These are phyloP conservation scores for Boletellus deceptivus DNA, from an alignment of 1,284 basidiomycete species.

Conservation along the genomic window DNA sequence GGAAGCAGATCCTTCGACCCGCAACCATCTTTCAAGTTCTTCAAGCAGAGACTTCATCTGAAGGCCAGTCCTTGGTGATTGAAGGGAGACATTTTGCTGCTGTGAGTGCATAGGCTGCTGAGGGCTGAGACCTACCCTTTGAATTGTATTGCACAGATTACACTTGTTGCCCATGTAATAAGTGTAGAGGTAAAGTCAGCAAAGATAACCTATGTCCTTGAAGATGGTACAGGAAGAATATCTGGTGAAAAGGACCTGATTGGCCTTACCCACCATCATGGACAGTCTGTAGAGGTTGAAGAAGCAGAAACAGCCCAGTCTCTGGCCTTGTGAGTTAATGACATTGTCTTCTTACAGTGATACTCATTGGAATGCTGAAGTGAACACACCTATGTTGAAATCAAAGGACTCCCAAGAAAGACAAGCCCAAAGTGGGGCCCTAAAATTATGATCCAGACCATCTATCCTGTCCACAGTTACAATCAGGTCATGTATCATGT, in stretches of 20 bases:
- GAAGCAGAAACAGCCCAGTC: conserved; percentile 11
- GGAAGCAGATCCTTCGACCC: conserved; percentile 17
- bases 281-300: conserved; percentile 7
- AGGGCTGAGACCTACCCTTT: background rate
- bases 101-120: conserved; percentile 15
- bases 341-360: background rate
- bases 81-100: conserved; percentile 11
- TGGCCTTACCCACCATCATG: background rate
- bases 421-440: background rate
- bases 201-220: conserved; percentile 15
- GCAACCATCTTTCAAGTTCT: conserved; percentile 27
- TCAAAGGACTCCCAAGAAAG: conserved; percentile 5
- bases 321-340: conserved; percentile 16
- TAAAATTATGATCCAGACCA: conserved; percentile 11
- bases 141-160: conserved; percentile 15
- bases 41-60: conserved; percentile 12
- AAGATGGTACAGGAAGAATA: conserved; percentile 33
- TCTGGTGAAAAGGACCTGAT: conserved; percentile 7
- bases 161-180: conserved; percentile 26
- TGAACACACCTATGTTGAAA: conserved; percentile 21
- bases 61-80: conserved; percentile 8
- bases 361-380: conserved; percentile 7
- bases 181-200: background rate
- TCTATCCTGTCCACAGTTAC: conserved; percentile 17
- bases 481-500: conserved; percentile 29